Evolutionary conservation across 352 stramenopile species (phyloP).

Genomic region (Thraustochytrium sp.): DNA sequence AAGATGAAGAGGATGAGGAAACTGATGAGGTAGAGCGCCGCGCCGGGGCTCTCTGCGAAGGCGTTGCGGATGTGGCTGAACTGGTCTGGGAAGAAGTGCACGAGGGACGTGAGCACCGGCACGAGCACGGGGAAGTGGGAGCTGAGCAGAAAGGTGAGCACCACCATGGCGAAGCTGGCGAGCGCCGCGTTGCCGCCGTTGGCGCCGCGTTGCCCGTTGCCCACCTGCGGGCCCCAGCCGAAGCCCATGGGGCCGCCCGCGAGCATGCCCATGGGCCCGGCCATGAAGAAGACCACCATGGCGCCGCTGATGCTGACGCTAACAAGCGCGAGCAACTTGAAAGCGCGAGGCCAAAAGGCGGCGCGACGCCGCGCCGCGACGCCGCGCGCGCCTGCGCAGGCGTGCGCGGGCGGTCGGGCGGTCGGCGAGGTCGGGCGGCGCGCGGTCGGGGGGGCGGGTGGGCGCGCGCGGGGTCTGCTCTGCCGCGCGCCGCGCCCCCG

Average conservation of each 20-base stretch:
- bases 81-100: conserved; percentile 14
- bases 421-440: no score
- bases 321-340: no score
- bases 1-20: not conserved
- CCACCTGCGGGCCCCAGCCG: not conserved
- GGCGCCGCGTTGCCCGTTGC: not conserved
- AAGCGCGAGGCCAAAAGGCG: no score
- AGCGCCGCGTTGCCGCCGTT: not conserved
- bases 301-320: not conserved
- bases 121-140: not conserved
- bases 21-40: not conserved
- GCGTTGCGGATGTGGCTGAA: not conserved
- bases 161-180: not conserved
- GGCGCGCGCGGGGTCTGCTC: no score
- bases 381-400: no score
- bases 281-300: conserved; percentile 35
- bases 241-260: not conserved
- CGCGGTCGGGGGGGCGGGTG: no score
- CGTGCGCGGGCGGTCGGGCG: no score
- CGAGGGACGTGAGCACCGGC: not conserved
- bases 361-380: no score
- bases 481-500: no score
- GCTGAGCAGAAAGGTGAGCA: not conserved
- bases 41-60: not conserved
- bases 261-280: not conserved